Conservation (phyloP, 108 stramenopile genomes). For the Fragilariopsis cylindrus region DNA sequence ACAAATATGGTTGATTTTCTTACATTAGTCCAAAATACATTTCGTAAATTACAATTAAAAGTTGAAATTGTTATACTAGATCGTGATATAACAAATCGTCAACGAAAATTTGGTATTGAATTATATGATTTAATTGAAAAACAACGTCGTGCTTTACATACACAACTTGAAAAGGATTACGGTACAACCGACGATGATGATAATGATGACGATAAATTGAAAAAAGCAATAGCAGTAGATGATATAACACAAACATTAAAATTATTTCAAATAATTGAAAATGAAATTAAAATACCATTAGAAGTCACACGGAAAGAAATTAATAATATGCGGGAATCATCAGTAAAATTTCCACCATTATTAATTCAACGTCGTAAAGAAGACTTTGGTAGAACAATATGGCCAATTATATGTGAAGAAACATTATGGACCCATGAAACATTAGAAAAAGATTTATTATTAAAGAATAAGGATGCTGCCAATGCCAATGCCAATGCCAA, state of each 20-base stretch:
- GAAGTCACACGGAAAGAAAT: not conserved
- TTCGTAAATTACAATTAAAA: constrained; percentile 35
- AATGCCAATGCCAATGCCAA: not conserved
- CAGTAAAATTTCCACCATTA: constrained; percentile 66
- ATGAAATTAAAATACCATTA: not conserved
- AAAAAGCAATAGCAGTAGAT: constrained; percentile 19
- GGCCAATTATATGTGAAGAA: constrained; percentile 11
- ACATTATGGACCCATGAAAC: not conserved
- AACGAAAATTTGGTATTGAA: constrained; percentile 67
- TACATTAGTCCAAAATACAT: not conserved
- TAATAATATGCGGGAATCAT: constrained; percentile 41
- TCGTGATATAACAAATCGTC: constrained; percentile 64
- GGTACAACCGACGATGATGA: constrained; percentile 24
- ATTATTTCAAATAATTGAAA: constrained; percentile 5
- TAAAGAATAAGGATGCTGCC: constrained; percentile 12
- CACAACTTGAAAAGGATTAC: constrained; percentile 26
- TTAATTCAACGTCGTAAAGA: constrained; percentile 76
- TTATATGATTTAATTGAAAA: constrained; percentile 62
- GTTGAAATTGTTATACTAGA: constrained; percentile 76
- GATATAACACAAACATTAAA: constrained; percentile 16
- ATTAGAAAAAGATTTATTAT: not conserved
- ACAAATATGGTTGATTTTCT: not conserved
- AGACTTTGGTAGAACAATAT: constrained; percentile 68
- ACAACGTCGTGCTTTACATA: constrained; percentile 20
- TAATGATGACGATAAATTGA: constrained; percentile 29